Evolutionary conservation across 108 stramenopile species (phyloP).

Genomic region (Schizochytrium sp.): DNA sequence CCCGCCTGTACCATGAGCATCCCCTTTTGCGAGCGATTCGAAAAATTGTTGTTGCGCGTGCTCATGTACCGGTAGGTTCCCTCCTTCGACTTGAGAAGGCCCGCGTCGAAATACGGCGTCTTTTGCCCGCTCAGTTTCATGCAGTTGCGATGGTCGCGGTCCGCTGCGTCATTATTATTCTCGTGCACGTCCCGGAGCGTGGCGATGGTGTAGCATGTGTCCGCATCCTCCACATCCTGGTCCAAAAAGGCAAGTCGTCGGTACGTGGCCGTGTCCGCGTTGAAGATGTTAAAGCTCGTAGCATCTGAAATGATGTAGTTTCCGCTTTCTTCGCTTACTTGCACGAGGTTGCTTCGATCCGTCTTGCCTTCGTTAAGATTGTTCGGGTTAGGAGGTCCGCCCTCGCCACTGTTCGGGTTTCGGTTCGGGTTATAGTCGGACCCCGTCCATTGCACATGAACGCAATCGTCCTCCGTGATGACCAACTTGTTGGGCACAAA

Average conservation of each 20-base stretch:
- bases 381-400: conserved; percentile 44
- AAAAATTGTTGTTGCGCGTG: conserved; percentile 47
- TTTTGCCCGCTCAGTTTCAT: conserved; percentile 40
- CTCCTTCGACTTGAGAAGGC: conserved; percentile 17
- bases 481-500: conserved; percentile 33
- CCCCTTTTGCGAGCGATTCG: conserved; percentile 31
- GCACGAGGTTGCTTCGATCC: conserved; percentile 35
- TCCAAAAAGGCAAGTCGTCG: conserved; percentile 26
- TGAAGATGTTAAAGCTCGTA: neutral
- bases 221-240: conserved; percentile 22
- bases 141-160: conserved; percentile 41
- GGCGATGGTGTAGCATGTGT: neutral
- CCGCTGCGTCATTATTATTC: conserved; percentile 28
- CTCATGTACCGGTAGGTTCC: conserved; percentile 29
- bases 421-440: conserved; percentile 41
- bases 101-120: conserved; percentile 42
- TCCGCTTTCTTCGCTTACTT: conserved; percentile 14
- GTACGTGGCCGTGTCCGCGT: neutral
- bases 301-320: neutral
- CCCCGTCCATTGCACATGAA: conserved; percentile 46
- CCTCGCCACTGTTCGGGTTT: conserved; percentile 40
- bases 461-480: conserved; percentile 14
- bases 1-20: neutral
- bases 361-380: conserved; percentile 30
- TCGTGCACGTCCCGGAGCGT: conserved; percentile 31